Base-by-base conservation (phyloP, 2,329 filamentous ascomycete genomes). In the Aspergillaceae sp. region DNA sequence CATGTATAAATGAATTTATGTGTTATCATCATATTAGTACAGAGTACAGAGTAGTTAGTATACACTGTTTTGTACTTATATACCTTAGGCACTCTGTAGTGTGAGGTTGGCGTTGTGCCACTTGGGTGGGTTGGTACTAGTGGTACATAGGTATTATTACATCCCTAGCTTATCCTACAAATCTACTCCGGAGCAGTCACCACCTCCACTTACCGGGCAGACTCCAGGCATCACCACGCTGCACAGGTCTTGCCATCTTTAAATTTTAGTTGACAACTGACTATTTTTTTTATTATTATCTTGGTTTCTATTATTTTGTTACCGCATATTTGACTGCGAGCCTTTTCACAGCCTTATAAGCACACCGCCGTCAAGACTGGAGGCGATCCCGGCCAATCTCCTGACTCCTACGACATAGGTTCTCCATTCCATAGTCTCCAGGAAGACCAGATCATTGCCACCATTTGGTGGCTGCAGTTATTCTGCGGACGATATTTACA, bases 401-500 rank as follows among this genome's bases (percentile, higher is more conserved):
- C 48, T 46, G 48, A 50, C 37, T 34, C 40, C 41, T 32, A 26
- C 43, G 29, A 4, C 43, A 40, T 26, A 10, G 19, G 19, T 29
- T 28, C 27, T 19, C 19, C 34, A n/a, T 40, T 29, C n/a, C 26
- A 40, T n/a, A 26, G 10, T 9, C 7, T 6, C 27, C 37, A 33
- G 28, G 11, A 40, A 37, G 34, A 19, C 37, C 41, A 19, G 29
- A 44, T 33, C 42, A 29, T 45, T 47, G 43, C 47, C 48, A 50
- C 48, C 51, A 26, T 44, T 44, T 27, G 48, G 51, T 53, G 49
- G 49, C 47, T 50, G 49, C 44, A 45, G 46, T 38, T 38, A 9
- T 42, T 37, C 47, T 50, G 43, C 45, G 45, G 40, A 38, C 35
- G 42, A 29, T 40, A 36, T 48, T 40, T 27, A 34, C 30, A 8